These are phyloP conservation scores for Potentilla sterilis DNA, from an alignment of 306 rosid species.

Conservation along the genomic window DNA sequence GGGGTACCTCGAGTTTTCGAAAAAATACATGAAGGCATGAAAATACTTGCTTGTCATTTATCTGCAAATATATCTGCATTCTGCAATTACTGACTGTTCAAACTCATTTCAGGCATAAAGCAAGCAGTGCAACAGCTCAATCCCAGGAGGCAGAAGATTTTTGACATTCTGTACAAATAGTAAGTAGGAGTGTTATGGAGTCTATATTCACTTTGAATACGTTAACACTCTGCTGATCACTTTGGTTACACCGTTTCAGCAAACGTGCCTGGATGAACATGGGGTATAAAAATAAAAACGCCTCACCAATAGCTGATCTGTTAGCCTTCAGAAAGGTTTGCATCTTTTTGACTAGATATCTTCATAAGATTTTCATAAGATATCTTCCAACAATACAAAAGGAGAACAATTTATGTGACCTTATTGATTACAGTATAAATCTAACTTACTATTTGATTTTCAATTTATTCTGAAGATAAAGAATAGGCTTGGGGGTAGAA, in stretches of 20 bases:
- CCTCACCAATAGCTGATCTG: conserved; percentile 79
- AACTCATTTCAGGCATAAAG: conserved; percentile 57
- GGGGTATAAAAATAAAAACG: conserved; percentile 59
- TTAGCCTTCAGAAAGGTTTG: conserved; percentile 82
- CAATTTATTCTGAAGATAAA: conserved; percentile 41
- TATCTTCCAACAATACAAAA: neutral
- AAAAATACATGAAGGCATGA: conserved; percentile 66
- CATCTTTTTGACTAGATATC: no score
- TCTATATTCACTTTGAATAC: neutral
- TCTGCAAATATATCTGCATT: neutral
- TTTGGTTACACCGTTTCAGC: conserved; percentile 34
- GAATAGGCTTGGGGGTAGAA: conserved; percentile 69
- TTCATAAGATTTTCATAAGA: neutral
- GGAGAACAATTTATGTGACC: neutral
- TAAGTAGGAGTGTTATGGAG: conserved; percentile 23
- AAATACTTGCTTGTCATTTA: conserved; percentile 9
- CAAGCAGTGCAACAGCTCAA: conserved; percentile 66
- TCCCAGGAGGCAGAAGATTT: conserved; percentile 61
- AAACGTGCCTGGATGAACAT: conserved; percentile 79
- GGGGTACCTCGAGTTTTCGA: conserved; percentile 88
- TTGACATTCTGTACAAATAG: conserved; percentile 67
- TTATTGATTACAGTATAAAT: neutral
- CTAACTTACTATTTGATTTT: neutral
- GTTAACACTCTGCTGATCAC: no score
- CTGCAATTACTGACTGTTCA: neutral